Evolutionary conservation across 176 grass and related monocot genomes (phyloP), one percentile per base, ranked within the genome.

Genomic region (Raddia distichophylla): DNA sequence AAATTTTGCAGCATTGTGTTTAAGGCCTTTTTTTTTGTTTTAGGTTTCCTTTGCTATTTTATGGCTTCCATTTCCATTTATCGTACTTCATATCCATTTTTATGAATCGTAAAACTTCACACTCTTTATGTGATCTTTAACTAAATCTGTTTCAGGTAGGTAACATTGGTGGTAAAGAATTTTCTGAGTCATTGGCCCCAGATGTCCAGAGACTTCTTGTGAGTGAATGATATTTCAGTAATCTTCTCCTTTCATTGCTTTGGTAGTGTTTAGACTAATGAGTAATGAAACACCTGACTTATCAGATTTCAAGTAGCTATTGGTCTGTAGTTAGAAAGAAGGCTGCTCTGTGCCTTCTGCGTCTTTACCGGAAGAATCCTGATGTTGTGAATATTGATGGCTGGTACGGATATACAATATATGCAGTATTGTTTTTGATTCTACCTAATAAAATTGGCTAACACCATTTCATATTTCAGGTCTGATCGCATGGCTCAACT

Each of bases 141-240:
- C 51, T 73, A 33, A 69, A 74, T 88, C 76, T 51, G 80, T 88
- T 93, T 75, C 89, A 99, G 96, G 96, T 99, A 70, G 96, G 96
- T 88, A 99, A 99, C 84, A 99, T 99, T 91, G 96, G 96, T 44
- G 96, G 96, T 44, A 99, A 95, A 83, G 96, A 99, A 64, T 99
- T 99, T 93, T 95, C 96, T 27, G 96, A 99, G 88, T 99, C 96
- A 71, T 80, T 99, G 34, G 96, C 96, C 52, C 96, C 96, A 70
- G 96, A 99, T 83, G 96, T 99, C 40, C 93, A 99, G 80, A 99
- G 89, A 85, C 90, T 99, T 83, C 91, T 99, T 62, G 96, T 99
- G 91, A 91, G 90, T 73, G 57, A 67, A 64, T 7, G 10, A 17
- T 56, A 64, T 67, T 78, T 84, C 18, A 6, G 8, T 69, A 79